Base-by-base conservation (phyloP, 306 rosid genomes). In the Rubus idaeus region DNA sequence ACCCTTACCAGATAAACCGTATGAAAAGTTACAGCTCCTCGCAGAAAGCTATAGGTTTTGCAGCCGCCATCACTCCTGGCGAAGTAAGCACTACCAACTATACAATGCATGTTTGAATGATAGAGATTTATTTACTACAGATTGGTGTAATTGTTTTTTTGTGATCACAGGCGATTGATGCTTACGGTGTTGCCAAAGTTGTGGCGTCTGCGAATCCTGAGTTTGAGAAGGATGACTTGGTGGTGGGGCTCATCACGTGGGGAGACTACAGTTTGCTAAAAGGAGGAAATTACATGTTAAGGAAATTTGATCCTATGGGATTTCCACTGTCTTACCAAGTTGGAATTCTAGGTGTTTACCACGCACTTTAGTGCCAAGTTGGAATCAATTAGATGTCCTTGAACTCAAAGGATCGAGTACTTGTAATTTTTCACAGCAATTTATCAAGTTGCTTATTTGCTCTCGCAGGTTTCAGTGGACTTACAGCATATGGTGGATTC, bases 401-500 rank as follows among this genome's bases (percentile, higher is more conserved):
- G 35, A 30, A 30, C 26, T 20, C 39, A 46, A 45, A 68, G 2
- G 10, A 30, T 30, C 35, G 35, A 20, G 4, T 68, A 18, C 73
- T 20, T 12, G 68, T 42, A 42, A 42, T 52, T 35, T 4, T 12
- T 10, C 10, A 35, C 12, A 37, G 14, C 5, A 30, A 10, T 11
- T 14, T 4, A 12, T 26, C 66, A 14, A 42, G 46, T 64, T 37
- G 16, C 44, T 58, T 5, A 0, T 13, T 77, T 9, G 45, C 18
- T 74, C 3, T 39, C 63, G 5, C 63, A 91, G 94, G 90, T 5
- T 83, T 86, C 12, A 87, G 84, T 78, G 98, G 98, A 64, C 20
- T 93, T 23, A 41, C 96, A 57, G 96, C 96, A 1, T 91, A 93
- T 70, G 96, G 70, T 0, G 98, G 98, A 47, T 76, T 93, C 57